Evolutionary conservation across 1,284 basidiomycete species (phyloP).

Genomic region (Cutaneotrichosporon sp.): DNA sequence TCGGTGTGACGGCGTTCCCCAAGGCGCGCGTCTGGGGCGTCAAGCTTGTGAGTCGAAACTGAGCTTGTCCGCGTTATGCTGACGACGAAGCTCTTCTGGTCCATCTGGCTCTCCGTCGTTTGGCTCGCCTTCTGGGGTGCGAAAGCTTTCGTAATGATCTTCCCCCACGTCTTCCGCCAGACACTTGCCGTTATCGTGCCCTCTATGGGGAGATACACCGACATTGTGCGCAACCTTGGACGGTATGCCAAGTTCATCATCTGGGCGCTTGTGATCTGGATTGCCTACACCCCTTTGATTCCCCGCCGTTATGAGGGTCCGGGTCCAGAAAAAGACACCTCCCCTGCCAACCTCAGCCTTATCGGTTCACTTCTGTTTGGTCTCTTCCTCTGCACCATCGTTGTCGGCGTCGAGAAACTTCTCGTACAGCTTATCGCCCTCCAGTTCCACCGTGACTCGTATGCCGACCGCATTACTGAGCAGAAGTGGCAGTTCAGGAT

Average conservation of each 20-base stretch:
- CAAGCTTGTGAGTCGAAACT: slow-evolving; percentile 49
- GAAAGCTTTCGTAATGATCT: slow-evolving; percentile 60
- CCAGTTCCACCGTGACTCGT: slow-evolving; percentile 77
- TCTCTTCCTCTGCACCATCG: slow-evolving; percentile 63
- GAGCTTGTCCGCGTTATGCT: neutral
- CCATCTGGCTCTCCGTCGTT: slow-evolving; percentile 71
- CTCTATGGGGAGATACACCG: slow-evolving; percentile 64
- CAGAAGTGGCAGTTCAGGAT: slow-evolving; percentile 75
- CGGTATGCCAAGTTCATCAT: slow-evolving; percentile 61
- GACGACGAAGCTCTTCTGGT: slow-evolving; percentile 66
- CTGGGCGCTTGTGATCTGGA: slow-evolving; percentile 65
- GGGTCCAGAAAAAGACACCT: slow-evolving; percentile 14
- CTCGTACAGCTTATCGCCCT: slow-evolving; percentile 76
- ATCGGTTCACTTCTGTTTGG: slow-evolving; percentile 57
- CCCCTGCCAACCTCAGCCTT: slow-evolving; percentile 30
- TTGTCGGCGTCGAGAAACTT: slow-evolving; percentile 78
- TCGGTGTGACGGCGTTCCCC: slow-evolving; percentile 60
- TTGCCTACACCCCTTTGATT: slow-evolving; percentile 66
- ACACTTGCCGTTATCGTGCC: slow-evolving; percentile 71
- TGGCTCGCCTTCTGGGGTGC: slow-evolving; percentile 85
- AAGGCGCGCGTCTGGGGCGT: slow-evolving; percentile 53
- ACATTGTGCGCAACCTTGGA: slow-evolving; percentile 65
- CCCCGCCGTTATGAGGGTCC: slow-evolving; percentile 3
- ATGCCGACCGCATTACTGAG: slow-evolving; percentile 77
- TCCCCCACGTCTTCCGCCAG: slow-evolving; percentile 57